phyloP scores from a whole-genome alignment of 192 early-diverging fungal genomes.

The Coemansia sp. region DNA sequence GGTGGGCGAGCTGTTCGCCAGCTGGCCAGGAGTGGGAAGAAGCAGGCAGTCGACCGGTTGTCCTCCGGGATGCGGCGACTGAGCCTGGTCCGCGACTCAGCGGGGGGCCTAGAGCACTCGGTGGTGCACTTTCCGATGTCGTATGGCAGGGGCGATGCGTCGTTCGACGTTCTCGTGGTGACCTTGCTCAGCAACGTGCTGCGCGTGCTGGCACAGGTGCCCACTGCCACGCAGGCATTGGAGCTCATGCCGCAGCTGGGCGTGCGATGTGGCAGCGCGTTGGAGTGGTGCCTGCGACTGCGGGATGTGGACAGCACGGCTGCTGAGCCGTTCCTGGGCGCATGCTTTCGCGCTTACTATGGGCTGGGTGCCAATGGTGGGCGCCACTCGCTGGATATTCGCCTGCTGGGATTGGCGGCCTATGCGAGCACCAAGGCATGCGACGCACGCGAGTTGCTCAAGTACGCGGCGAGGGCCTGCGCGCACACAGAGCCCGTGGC shows the following conservation, averaged over 20 bases:
- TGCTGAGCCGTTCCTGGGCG: conserved; percentile 21
- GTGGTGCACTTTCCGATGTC: conserved; percentile 18
- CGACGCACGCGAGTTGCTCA: conserved; percentile 37
- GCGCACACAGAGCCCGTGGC: not conserved
- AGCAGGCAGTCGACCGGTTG: not conserved
- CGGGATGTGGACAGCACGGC: conserved; percentile 23
- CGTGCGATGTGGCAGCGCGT: conserved; percentile 11
- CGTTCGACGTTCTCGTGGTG: conserved; percentile 32
- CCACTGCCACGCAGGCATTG: not conserved
- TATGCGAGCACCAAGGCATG: conserved; percentile 29
- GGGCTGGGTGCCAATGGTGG: conserved; percentile 15
- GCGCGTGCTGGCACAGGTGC: conserved; percentile 27
- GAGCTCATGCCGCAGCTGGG: conserved; percentile 1
- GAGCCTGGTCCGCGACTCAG: conserved; percentile 23
- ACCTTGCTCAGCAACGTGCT: conserved; percentile 42
- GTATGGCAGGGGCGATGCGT: conserved; percentile 19
- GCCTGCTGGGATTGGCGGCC: conserved; percentile 23
- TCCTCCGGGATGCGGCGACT: conserved; percentile 27
- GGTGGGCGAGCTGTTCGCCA: conserved; percentile 27
- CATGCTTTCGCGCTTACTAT: conserved; percentile 46
- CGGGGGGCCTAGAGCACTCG: not conserved
- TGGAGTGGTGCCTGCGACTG: conserved; percentile 41
- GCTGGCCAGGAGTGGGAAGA: not conserved
- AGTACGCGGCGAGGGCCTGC: conserved; percentile 18
- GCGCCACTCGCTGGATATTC: conserved; percentile 13